Base-by-base conservation (phyloP, 805 yeast genomes). In the Candida boidinii region DNA sequence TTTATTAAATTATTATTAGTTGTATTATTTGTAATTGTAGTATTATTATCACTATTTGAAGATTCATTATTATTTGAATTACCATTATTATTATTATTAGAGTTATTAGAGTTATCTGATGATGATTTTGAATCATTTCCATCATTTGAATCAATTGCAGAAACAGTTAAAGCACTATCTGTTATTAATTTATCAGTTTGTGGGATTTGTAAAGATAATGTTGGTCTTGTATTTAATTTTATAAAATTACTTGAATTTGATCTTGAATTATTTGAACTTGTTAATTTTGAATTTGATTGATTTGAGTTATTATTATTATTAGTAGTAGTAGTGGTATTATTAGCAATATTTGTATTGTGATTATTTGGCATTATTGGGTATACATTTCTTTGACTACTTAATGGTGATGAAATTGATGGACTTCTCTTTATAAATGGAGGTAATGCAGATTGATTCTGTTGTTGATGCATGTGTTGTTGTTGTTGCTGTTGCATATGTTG, bases 181-280 rank as follows among this genome's bases (percentile, higher is more conserved):
- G 56, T 37, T 39, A 53, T 41, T 15, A 43, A 20, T 30, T 44
- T 42, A 24, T 44, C 53, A 26, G 37, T 35, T n/a, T 34, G 44
- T 1, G 86, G 86, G n/a, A 79, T 79, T 43, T 75, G 76, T 9
- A 79, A 78, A 35, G 83, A 54, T 28, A 79, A 54, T 1, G 77
- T 66, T 1, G 86, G 86, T 38, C 86, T 54, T 30, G 57, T n/a
- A 18, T n/a, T 11, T 13, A 17, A 18, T 13, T 5, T 15, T 24
- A 13, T 6, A n/a, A n/a, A n/a, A n/a, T n/a, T n/a, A n/a, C n/a
- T n/a, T n/a, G n/a, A n/a, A 22, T 22, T 22, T n/a, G n/a, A n/a
- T n/a, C n/a, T n/a, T n/a, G n/a, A n/a, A n/a, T n/a, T n/a, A 73
- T 73, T 43, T 70, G 73, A 5, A 73, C 79, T 31, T 79, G 45